A percentile compares a stretch with the other conserved stretches of the same genome.
phyloP scores from a whole-genome alignment of 23 red algal genomes.

The Gracilariopsis chorda region DNA sequence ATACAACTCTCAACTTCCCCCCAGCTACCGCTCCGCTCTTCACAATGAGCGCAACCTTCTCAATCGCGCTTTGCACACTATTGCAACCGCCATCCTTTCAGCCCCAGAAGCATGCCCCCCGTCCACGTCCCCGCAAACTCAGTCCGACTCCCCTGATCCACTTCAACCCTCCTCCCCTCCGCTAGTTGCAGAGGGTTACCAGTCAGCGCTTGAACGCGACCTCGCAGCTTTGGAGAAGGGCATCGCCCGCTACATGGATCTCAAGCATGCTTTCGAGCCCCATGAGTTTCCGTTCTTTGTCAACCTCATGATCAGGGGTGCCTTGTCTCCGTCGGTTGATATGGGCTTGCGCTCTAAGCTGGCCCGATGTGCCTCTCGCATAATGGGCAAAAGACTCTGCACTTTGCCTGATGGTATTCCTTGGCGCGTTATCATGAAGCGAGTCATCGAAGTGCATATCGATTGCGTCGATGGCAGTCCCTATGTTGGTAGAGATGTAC shows the following conservation, averaged over 20 bases:
- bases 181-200: conserved; percentile 47
- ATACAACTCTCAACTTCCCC: conserved; percentile 60
- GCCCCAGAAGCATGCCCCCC: neutral
- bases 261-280: conserved; percentile 59
- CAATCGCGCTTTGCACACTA: conserved; percentile 36
- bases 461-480: conserved; percentile 67
- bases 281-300: conserved; percentile 40
- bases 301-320: conserved; percentile 44
- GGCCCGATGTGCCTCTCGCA: conserved; percentile 35
- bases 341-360: conserved; percentile 83
- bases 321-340: conserved; percentile 48
- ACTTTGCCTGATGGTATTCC: conserved; percentile 44
- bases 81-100: neutral
- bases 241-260: conserved; percentile 64
- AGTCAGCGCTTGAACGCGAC: conserved; percentile 57
- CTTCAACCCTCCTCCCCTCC: neutral
- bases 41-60: conserved; percentile 32
- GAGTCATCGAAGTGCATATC: conserved; percentile 64
- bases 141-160: neutral
- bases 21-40: conserved; percentile 40
- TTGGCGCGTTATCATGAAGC: conserved; percentile 66
- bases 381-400: conserved; percentile 47
- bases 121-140: neutral
- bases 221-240: conserved; percentile 78
- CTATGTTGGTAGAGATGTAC: conserved; percentile 81